These are phyloP conservation scores for Epichloe gansuensis DNA, from an alignment of 2,329 filamentous ascomycete species.

Conservation along the genomic window DNA sequence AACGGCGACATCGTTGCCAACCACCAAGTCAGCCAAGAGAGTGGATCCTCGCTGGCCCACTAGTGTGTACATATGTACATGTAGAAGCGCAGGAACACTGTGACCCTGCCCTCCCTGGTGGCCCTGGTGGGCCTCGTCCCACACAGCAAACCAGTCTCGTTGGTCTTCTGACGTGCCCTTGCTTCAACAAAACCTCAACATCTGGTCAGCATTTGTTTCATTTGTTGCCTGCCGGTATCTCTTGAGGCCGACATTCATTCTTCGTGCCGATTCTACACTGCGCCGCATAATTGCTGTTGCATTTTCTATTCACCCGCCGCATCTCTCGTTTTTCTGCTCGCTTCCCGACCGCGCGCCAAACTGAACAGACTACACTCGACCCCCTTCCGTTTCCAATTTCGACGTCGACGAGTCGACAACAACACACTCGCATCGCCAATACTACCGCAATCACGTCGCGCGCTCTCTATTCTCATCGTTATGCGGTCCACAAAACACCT, in stretches of 20 bases:
- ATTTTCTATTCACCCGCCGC: not conserved
- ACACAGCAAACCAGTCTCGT: no score
- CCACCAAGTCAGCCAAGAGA: no score
- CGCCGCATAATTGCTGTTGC: not conserved
- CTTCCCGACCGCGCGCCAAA: not conserved
- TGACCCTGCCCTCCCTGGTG: not conserved
- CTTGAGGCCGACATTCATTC: not conserved
- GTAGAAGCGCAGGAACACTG: no score
- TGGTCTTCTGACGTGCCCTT: no score
- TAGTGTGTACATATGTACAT: no score
- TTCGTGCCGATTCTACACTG: not conserved
- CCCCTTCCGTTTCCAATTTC: not conserved
- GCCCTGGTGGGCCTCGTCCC: not conserved
- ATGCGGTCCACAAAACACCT: constrained; percentile 19
- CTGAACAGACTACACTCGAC: not conserved
- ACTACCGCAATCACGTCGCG: not conserved
- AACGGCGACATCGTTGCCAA: no score
- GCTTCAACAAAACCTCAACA: not conserved
- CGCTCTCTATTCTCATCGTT: not conserved
- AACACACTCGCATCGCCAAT: not conserved
- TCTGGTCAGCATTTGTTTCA: not conserved
- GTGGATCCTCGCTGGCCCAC: not conserved
- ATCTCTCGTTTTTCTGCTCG: not conserved
- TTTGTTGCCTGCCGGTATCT: not conserved
- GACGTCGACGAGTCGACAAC: not conserved